phyloP scores from a whole-genome alignment of 176 grass and related monocot species.

The Stipa capillata region DNA sequence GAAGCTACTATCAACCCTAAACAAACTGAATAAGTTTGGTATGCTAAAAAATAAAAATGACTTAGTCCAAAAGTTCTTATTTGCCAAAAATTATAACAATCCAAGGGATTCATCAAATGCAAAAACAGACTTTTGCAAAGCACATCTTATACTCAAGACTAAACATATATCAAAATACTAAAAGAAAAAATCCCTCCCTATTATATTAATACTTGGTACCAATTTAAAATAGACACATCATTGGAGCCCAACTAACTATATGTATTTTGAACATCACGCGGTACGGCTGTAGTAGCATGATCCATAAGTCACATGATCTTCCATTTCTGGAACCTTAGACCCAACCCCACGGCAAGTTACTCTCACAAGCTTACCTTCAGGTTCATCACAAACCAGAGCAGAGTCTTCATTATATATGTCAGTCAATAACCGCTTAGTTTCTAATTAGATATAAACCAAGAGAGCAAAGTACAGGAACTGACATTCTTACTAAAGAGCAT shows the following conservation, averaged over 20 bases:
- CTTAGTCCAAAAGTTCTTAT: neutral
- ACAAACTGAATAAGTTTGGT: neutral
- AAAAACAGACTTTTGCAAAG: neutral
- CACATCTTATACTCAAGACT: neutral
- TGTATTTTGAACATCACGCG: neutral
- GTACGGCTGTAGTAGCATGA: neutral
- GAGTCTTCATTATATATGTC: neutral
- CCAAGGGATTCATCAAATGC: neutral
- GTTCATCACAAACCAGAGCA: neutral
- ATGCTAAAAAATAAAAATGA: neutral
- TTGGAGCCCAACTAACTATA: neutral
- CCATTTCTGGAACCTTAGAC: neutral
- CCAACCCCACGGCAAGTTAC: neutral
- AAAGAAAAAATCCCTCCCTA: neutral
- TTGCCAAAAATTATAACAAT: neutral
- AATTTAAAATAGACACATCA: neutral
- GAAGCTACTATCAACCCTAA: neutral
- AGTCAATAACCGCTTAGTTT: neutral
- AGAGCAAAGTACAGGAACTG: neutral
- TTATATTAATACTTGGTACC: neutral
- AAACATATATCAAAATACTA: neutral
- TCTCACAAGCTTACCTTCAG: neutral
- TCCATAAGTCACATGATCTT: neutral
- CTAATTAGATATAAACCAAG: neutral
- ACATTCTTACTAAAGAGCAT: neutral